A percentile compares a stretch with the other conserved stretches of the same genome.
Evolutionary conservation across 768 basidiomycete genomes (phyloP).

Genomic region (Suillus bovinus): DNA sequence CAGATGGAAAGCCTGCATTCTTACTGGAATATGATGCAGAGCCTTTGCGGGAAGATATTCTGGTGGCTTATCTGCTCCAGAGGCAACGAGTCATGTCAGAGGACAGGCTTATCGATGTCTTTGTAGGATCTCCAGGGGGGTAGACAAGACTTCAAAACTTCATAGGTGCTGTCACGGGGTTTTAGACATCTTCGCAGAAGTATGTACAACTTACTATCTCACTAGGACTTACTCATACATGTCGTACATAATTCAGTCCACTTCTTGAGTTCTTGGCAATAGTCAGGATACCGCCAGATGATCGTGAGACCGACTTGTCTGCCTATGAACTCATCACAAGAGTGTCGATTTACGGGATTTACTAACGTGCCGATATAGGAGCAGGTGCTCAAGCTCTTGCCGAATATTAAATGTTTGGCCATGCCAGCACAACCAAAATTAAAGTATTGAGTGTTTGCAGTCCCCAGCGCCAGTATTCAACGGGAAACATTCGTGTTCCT

Average conservation of each 20-base stretch:
- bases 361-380: too few species aligned
- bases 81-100: conserved; percentile 26
- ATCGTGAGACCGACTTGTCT: not conserved
- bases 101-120: conserved; percentile 25
- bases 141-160: not conserved
- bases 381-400: not conserved
- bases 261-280: not conserved
- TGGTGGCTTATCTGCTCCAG: conserved; percentile 30
- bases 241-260: not conserved
- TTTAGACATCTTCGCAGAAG: not conserved
- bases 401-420: not conserved
- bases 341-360: not conserved
- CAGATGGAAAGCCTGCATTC: conserved; percentile 19
- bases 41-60: conserved; percentile 30
- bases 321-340: not conserved
- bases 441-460: not conserved
- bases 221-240: not conserved
- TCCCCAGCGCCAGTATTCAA: not conserved
- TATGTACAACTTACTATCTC: not conserved
- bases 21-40: conserved; percentile 24
- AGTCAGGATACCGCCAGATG: not conserved
- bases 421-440: not conserved
- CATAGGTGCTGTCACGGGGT: not conserved
- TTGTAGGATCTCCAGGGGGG: conserved; percentile 19
- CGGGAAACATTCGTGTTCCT: not conserved